Evolutionary conservation across 768 basidiomycete genomes (phyloP), one percentile per base, ranked within the genome.

Genomic region (Pleurotus tuber-regium): DNA sequence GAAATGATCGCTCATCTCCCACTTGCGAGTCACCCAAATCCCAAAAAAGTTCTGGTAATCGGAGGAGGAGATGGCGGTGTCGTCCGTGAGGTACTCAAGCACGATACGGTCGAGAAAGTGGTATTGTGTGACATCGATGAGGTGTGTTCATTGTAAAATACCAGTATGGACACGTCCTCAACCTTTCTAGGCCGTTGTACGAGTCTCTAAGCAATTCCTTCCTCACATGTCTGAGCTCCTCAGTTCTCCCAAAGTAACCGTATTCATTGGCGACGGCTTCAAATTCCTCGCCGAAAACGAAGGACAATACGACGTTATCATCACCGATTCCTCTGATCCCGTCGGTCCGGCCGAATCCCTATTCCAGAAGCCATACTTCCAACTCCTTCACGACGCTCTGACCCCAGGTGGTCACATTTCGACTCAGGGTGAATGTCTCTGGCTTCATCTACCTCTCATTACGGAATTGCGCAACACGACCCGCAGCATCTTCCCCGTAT

Each of bases 1-100:
- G 96, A 99, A 74, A 97, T 98, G 96, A 98, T 99, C 63, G 80
- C 96, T 4, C 96, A 98, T 72, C 73, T 99, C 48, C 97, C 97
- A n/a, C 78, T 98, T 56, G 86, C 92, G 10, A 92, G 86, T 54
- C 97, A 99, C 70, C 96, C 97, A 19, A 89, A 97, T 75, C 97
- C 96, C 0, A 88, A 90, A 70, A 86, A 87, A 61, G 96, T 98
- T 14, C 84, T 99, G 28, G 97, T 99, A 52, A 95, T 99, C 54
- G 97, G 97, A 43, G 97, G 96, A 43, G 97, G 97, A 24, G 97
- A 99, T 67, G 97, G 97, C 36, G 97, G 96, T 59, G 96, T 98
- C 55, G 92, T 99, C 38, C 87, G 96, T 42, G 96, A 99, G 69
- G 92, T 94, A 19, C 81, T 99, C 65, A 98, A 95, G 78, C 95